phyloP scores from a whole-genome alignment of 2,329 filamentous ascomycete genomes.

The Calonectria pteridis region DNA sequence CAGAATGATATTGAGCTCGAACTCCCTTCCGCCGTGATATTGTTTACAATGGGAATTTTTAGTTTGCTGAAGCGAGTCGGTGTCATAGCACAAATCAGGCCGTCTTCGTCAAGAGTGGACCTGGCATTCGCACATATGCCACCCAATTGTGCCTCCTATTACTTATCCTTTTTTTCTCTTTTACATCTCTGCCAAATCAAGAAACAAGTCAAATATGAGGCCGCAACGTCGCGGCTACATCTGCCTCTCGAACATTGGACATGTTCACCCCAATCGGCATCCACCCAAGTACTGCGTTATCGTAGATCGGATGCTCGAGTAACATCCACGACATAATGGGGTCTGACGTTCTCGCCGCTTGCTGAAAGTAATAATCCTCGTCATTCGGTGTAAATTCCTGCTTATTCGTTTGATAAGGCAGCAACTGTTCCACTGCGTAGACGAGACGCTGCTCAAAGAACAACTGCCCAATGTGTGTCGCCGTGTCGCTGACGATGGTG shows the following conservation, averaged over 20 bases:
- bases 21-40: not conserved
- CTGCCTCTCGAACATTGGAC: constrained; percentile 10
- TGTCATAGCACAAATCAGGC: not conserved
- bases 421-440: constrained; percentile 56
- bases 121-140: not conserved
- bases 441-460: constrained; percentile 70
- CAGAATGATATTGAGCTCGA: not conserved
- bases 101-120: not conserved
- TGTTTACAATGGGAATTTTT: not conserved
- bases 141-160: not conserved
- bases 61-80: not conserved
- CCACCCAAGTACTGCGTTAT: constrained; percentile 16
- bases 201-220: not conserved
- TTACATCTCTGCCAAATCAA: not conserved
- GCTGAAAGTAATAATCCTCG: constrained; percentile 52
- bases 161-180: not conserved
- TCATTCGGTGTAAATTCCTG: constrained; percentile 59
- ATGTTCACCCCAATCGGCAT: constrained; percentile 20
- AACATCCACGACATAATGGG: constrained; percentile 18
- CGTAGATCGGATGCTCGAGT: not conserved
- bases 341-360: not conserved
- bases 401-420: constrained; percentile 58
- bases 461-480: constrained; percentile 68
- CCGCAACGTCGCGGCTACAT: constrained; percentile 1
- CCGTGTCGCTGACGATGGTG: constrained; percentile 58